These are phyloP conservation scores for Pulveroboletus ravenelii DNA, from an alignment of 768 basidiomycete genomes.

Conservation along the genomic window DNA sequence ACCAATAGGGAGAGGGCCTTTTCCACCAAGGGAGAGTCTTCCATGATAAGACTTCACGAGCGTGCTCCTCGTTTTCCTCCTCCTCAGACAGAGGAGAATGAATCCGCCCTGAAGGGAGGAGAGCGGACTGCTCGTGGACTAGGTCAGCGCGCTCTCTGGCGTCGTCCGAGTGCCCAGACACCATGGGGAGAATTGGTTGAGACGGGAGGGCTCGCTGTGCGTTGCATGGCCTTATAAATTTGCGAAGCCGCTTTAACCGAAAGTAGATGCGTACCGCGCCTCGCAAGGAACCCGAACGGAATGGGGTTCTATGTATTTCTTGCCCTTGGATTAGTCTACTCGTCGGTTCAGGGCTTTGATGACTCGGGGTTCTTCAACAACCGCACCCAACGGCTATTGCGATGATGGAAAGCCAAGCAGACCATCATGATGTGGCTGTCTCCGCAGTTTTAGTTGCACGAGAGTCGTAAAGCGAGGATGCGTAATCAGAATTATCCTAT, in stretches of 20 bases:
- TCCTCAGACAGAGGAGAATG: slow-evolving; percentile 10
- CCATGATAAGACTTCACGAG: slow-evolving; percentile 23
- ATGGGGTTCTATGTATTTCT: too few relatives aligned
- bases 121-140: slow-evolving; percentile 35
- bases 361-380: too few relatives aligned
- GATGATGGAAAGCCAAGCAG: too few relatives aligned
- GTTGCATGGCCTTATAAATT: not conserved
- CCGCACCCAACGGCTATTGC: too few relatives aligned
- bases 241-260: not conserved
- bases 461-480: not conserved
- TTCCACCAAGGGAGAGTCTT: slow-evolving; percentile 64
- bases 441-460: too few relatives aligned
- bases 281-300: too few relatives aligned
- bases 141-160: slow-evolving; percentile 41
- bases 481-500: not conserved
- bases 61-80: slow-evolving; percentile 28
- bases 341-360: not conserved
- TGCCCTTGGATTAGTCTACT: too few relatives aligned
- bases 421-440: too few relatives aligned
- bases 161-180: slow-evolving; percentile 25
- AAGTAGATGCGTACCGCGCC: not conserved
- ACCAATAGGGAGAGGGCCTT: slow-evolving; percentile 72
- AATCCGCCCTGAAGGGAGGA: slow-evolving; percentile 15
- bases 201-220: too few relatives aligned
- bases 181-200: slow-evolving; percentile 8